These are phyloP conservation scores for Neofusicoccum laricinum DNA, from an alignment of 2,329 filamentous ascomycete genomes.

Conservation along the genomic window DNA sequence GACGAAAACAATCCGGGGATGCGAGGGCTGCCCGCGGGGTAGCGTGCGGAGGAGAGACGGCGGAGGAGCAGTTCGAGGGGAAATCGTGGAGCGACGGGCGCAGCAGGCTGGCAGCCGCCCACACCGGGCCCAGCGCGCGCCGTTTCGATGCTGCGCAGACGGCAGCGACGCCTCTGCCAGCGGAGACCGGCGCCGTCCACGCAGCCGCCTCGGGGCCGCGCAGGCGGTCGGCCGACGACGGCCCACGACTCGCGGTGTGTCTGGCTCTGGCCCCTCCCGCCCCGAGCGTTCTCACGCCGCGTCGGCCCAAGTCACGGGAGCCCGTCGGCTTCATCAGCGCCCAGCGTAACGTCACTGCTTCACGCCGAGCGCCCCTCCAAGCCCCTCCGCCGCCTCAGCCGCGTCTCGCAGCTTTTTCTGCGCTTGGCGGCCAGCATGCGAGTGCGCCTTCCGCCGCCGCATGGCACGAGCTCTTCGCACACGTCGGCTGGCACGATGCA, in stretches of 20 bases:
- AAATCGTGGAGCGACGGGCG: background rate
- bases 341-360: background rate
- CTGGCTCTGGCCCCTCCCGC: background rate
- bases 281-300: background rate
- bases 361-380: too few relatives aligned
- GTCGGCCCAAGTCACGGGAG: background rate
- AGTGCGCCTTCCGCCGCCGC: background rate
- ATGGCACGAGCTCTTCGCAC: too few relatives aligned
- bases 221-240: background rate
- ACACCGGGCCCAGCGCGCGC: background rate
- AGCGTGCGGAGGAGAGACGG: background rate
- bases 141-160: background rate
- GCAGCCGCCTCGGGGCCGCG: background rate
- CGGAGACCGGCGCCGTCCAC: background rate
- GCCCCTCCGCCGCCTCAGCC: background rate
- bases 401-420: too few relatives aligned
- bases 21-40: slow-evolving; percentile 5
- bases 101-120: background rate
- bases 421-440: background rate
- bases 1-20: slow-evolving; percentile 16
- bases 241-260: background rate
- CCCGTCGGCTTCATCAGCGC: background rate
- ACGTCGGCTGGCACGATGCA: too few relatives aligned
- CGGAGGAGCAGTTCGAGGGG: background rate
- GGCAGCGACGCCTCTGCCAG: background rate